Evolutionary conservation across 768 basidiomycete species (phyloP), one percentile per base, ranked within the genome.

Genomic region (Phlebiopsis flavidoalba): DNA sequence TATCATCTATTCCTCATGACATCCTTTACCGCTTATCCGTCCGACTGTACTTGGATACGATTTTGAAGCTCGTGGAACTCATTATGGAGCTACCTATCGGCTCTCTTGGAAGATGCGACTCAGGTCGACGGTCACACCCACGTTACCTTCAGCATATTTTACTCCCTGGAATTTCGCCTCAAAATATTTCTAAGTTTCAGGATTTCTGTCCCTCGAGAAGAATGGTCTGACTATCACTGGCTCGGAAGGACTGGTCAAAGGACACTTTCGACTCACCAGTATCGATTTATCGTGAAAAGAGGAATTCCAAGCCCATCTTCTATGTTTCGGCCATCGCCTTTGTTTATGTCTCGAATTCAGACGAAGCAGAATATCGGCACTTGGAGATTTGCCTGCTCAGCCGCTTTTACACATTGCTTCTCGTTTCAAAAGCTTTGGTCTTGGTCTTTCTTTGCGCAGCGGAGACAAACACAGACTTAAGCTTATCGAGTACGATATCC

Each of bases 381-480:
- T 73, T 77, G 75, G 75, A 64, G 57, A 5, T 76, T 70, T 52
- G 76, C 76, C 0, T 58, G 69, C 14, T 56, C 62, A 0, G 69
- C 72, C 12, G 64, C 67, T 14, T 46, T 58, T 43, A 59, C 69
- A 31, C 26, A 31, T 31, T 31, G 26, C 53, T 50, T 66, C 10
- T 64, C 69, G 10, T 68, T 70, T 12, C 63, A 63, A 40, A 61
- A 64, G 35, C 36, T 58, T 8, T 74, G 71, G 68, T 69, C 72
- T 2, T 74, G 72, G 73, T 56, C 64, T 3, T 71, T 66, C 60
- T 71, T 75, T 66, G 64, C 67, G 54, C 61, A 70, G 53, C 65
- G 75, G 8, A 64, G 70, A 1, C 66, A 68, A n/a, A 62, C 63
- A 14, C 64, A 73, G n/a, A n/a, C 64, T 66, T 17, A 63, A 62